Percentiles rank a stretch among this genome's conserved stretches.
phyloP scores from a whole-genome alignment of 768 basidiomycete species.

The Collybia sordida region DNA sequence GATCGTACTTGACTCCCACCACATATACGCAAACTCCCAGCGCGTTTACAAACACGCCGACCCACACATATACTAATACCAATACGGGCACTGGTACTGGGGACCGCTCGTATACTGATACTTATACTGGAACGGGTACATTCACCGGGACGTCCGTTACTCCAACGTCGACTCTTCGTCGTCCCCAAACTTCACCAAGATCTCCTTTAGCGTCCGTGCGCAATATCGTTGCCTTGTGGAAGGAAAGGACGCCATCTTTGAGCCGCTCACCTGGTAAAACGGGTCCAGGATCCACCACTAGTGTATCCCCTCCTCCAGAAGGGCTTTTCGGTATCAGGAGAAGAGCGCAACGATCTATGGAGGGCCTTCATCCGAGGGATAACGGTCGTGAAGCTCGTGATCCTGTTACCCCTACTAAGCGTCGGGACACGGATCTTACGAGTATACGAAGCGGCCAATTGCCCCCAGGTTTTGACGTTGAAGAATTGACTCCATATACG shows the following conservation, averaged over 20 bases:
- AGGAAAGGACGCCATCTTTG: conserved; percentile 65
- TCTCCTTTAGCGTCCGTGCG: conserved; percentile 74
- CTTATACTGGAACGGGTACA: conserved; percentile 31
- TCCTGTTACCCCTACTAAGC: conserved; percentile 22
- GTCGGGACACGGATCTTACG: conserved; percentile 25
- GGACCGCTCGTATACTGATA: conserved; percentile 34
- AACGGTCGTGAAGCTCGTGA: conserved; percentile 17
- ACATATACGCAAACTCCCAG: conserved; percentile 37
- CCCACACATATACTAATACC: conserved; percentile 24
- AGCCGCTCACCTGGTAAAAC: conserved; percentile 33
- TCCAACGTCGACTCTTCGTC: conserved; percentile 55
- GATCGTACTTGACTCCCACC: conserved; percentile 32
- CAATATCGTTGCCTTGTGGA: conserved; percentile 80
- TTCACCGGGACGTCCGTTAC: conserved; percentile 40
- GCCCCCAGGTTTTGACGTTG: conserved; percentile 44
- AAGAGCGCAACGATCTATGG: conserved; percentile 38
- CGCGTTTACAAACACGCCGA: conserved; percentile 30
- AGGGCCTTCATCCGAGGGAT: conserved; percentile 31
- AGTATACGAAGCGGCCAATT: conserved; percentile 30
- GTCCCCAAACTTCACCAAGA: conserved; percentile 65
- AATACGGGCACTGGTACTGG: conserved; percentile 26
- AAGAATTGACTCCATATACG: conserved; percentile 45
- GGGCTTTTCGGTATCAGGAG: conserved; percentile 54
- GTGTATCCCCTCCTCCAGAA: conserved; percentile 38
- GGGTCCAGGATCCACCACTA: conserved; percentile 36